Base-by-base conservation (phyloP, 1,139 yeast genomes). In the Lodderomyces metapsilosis region DNA sequence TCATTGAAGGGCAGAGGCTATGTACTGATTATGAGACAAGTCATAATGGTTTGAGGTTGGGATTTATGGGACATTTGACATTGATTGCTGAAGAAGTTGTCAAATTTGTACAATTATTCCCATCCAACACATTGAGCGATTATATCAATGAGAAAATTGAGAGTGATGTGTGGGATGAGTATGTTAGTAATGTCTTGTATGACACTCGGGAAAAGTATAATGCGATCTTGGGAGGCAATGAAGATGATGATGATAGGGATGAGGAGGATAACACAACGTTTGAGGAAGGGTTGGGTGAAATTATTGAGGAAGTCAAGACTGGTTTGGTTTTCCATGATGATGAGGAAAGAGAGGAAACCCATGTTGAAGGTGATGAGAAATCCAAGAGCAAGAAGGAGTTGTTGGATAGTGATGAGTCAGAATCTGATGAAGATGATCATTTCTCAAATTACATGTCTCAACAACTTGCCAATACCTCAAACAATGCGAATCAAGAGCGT, bases 21-120 rank as follows among this genome's bases (percentile, higher is more conserved):
- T 89, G 96, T 52, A 79, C 80, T 43, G 80, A 80, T 43, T 86
- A 86, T 59, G 86, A 82, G 58, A 67, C 63, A 39, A 68, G 71
- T 41, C 64, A 72, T 44, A 79, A 81, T 42, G 85, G 88, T 1
- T 75, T 88, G 49, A 77, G 97, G 50, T 71, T 91, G 45, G 99
- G 98, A 1, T 94, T 86, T 61, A 94, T 92, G 95, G 99, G 99
- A 22, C 98, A 92, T 63, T 72, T 92, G 58, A 92, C 97, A 0
- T 72, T 92, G 49, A 91, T 94, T 48, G 95, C 97, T 7, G 98
- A 94, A 59, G 99, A 92, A 60, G 95, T 92, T 36, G 97, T 92
- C 44, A 94, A 94, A 60, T 92, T 92, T 61, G 85, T 91, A 22
- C 88, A 88, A 38, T 64, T 84, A 16, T 84, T 82, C 53, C 82